Base-by-base conservation (phyloP, 2,329 filamentous ascomycete species). In the Sporothrix variecibatus region DNA sequence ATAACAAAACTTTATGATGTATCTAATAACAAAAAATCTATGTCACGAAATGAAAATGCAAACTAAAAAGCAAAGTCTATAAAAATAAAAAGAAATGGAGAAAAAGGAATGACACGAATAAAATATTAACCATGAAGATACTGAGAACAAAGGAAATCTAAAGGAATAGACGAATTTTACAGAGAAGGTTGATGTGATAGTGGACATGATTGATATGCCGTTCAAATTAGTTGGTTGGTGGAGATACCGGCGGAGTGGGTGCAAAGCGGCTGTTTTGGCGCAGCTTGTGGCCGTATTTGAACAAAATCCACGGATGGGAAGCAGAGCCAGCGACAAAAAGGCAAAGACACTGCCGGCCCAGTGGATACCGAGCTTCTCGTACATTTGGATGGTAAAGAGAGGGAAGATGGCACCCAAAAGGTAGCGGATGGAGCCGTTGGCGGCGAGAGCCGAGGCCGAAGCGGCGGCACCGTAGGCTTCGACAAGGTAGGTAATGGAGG, bases 271-370 rank as follows among this genome's bases (percentile, higher is more conserved):
- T 72, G 7, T 49, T 51, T 28, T 62, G n/a, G 40, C 71, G 71
- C 3, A 72, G 71, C 31, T 56, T 31, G 46, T 40, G 43, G 43
- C 71, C 71, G 43, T 38, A 67, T 31, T 67, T 28, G 43, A 72
- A 72, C 0, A 72, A 28, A 1, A 72, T 11, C 71, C 71, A 72
- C 12, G 71, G 12, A 72, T 72, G n/a, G 71, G 71, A 3, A 72
- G 71, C 9, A 72, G 60, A 3, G 26, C 71, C 12, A 72, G 23
- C 9, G 71, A 72, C 43, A 72, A n/a, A 56, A 72, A 72, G 23
- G 71, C 71, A 56, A 72, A 72, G 28, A 72, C 20, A n/a, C 71
- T 72, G n/a, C 71, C 71, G 58, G 71, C 71, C 71, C 71, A 72
- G 58, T 72, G 71, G 28, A 67, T 8, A 23, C 71, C 71, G 7